Evolutionary conservation across 1,139 yeast genomes (phyloP).

Genomic region (Suhomyces guaymorum): DNA sequence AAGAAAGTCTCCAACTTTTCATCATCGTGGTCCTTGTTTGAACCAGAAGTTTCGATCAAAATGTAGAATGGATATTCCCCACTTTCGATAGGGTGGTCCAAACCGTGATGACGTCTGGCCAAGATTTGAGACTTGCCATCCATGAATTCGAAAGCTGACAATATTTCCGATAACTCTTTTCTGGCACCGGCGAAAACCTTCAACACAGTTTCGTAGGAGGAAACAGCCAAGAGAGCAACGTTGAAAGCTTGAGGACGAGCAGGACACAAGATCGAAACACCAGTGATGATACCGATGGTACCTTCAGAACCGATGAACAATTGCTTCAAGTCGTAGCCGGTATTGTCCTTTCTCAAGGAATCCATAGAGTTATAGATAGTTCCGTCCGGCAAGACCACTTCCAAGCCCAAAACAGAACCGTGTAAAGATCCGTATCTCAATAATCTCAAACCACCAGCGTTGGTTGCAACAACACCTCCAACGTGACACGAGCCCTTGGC

Average conservation of each 20-base stretch:
- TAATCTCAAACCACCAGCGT: slow-evolving; percentile 92
- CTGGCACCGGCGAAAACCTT: slow-evolving; percentile 80
- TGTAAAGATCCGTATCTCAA: slow-evolving; percentile 90
- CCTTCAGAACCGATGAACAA: slow-evolving; percentile 94
- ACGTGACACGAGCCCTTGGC: slow-evolving; percentile 97
- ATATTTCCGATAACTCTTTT: slow-evolving; percentile 75
- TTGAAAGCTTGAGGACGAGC: slow-evolving; percentile 86
- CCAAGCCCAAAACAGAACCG: slow-evolving; percentile 88
- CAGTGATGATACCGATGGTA: slow-evolving; percentile 86
- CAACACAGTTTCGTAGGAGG: slow-evolving; percentile 79
- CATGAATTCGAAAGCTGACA: slow-evolving; percentile 96
- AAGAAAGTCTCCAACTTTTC: slow-evolving; percentile 76
- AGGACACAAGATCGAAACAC: slow-evolving; percentile 86
- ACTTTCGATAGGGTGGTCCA: slow-evolving; percentile 77
- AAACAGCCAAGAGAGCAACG: slow-evolving; percentile 85
- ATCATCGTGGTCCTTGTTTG: slow-evolving; percentile 82
- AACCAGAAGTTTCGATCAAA: slow-evolving; percentile 91
- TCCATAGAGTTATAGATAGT: slow-evolving; percentile 77
- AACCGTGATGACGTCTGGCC: slow-evolving; percentile 55
- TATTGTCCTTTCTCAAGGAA: slow-evolving; percentile 86
- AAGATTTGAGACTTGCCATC: slow-evolving; percentile 73
- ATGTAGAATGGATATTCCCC: slow-evolving; percentile 80
- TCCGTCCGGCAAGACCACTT: slow-evolving; percentile 90
- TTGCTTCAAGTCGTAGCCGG: slow-evolving; percentile 92
- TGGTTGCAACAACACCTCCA: slow-evolving; percentile 95